Evolutionary conservation across 495 filamentous ascomycete species (phyloP).

Genomic region (Penicillium ucsense): DNA sequence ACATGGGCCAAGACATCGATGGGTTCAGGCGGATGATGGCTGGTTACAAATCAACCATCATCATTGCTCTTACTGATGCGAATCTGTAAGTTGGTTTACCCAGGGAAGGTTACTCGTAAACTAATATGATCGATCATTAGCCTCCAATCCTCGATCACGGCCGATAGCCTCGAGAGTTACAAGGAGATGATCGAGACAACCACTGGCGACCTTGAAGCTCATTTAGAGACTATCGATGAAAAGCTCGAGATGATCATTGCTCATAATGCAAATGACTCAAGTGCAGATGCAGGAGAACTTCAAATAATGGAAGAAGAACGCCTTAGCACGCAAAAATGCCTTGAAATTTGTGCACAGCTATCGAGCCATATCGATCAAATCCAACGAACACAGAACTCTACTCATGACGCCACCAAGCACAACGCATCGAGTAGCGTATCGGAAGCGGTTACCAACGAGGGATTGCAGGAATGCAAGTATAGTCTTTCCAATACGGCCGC

Average conservation of each 20-base stretch:
- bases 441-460: constrained; percentile 23
- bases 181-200: constrained; percentile 26
- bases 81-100: constrained; percentile 23
- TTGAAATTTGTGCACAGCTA: constrained; percentile 30
- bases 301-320: constrained; percentile 28
- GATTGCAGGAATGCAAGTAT: constrained; percentile 30
- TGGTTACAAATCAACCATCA: constrained; percentile 33
- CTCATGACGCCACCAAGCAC: not conserved
- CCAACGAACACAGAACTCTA: constrained; percentile 8
- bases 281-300: constrained; percentile 20
- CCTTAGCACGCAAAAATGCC: constrained; percentile 32
- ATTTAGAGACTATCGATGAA: constrained; percentile 25
- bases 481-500: constrained; percentile 18
- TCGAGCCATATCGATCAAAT: constrained; percentile 27
- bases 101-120: no score
- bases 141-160: constrained; percentile 18
- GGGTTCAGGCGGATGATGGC: constrained; percentile 22
- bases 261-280: constrained; percentile 4
- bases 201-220: constrained; percentile 28
- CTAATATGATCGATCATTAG: constrained; percentile 1
- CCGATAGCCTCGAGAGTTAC: constrained; percentile 21
- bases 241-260: constrained; percentile 19
- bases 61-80: constrained; percentile 28
- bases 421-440: constrained; percentile 6
- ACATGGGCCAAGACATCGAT: constrained; percentile 21